A percentile compares a stretch with the other conserved stretches of the same genome.
Conservation (phyloP, 192 early-diverging fungal species). For the Geranomyces michiganensis region DNA sequence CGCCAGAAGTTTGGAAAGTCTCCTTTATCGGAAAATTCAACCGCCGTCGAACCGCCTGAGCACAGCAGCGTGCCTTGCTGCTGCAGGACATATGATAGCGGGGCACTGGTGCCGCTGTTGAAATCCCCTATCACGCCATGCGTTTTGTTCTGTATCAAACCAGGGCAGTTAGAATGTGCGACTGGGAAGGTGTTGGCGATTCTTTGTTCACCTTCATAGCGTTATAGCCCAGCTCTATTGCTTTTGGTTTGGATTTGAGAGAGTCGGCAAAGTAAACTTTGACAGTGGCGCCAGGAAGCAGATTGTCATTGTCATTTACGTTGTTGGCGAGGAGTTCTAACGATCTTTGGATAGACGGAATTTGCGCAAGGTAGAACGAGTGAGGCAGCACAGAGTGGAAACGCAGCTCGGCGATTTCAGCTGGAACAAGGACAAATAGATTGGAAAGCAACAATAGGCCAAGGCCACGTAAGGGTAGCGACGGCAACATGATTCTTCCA, state of each 20-base stretch:
- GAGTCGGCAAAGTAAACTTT: not conserved
- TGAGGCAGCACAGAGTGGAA: not conserved
- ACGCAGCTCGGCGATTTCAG: not conserved
- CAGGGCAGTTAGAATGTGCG: not conserved
- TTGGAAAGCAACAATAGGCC: too few relatives aligned
- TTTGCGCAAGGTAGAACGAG: not conserved
- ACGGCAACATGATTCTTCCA: too few relatives aligned
- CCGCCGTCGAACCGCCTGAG: not conserved
- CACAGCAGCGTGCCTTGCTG: not conserved
- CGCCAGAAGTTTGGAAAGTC: constrained; percentile 23
- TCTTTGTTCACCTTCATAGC: not conserved
- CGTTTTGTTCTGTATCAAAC: not conserved
- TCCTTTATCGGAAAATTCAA: not conserved
- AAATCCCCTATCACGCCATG: constrained; percentile 13
- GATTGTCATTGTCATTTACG: not conserved
- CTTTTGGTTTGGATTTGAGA: not conserved
- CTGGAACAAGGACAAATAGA: too few relatives aligned
- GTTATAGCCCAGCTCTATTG: not conserved
- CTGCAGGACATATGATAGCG: constrained; percentile 9
- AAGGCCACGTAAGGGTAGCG: too few relatives aligned
- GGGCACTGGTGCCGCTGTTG: not conserved
- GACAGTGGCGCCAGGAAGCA: constrained; percentile 6
- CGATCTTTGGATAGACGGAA: not conserved
- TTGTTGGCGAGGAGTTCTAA: not conserved
- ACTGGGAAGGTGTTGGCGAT: not conserved